Percentiles rank a stretch among this genome's conserved stretches.
phyloP scores from a whole-genome alignment of 2,329 filamentous ascomycete species.

The Sarocladiaceae sp. region DNA sequence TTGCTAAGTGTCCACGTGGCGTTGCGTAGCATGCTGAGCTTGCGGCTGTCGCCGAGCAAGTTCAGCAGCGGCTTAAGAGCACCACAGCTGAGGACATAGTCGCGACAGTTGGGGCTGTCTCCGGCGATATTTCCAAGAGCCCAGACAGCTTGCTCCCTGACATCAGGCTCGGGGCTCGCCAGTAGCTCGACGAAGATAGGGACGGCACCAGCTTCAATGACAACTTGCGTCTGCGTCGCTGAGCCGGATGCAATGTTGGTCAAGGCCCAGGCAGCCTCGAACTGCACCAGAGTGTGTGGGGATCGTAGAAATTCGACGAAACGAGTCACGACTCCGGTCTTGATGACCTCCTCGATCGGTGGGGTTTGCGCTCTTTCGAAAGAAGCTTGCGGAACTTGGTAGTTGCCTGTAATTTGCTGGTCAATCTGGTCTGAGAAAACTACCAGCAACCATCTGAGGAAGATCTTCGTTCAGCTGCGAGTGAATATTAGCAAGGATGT shows the following conservation, averaged over 20 bases:
- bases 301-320: constrained; percentile 98
- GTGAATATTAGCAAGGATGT: neutral
- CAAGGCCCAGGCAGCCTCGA: constrained; percentile 97
- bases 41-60: constrained; percentile 93
- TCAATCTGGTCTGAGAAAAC: constrained; percentile 99
- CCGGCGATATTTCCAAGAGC: constrained; percentile 97
- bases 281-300: constrained; percentile 96
- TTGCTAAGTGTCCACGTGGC: constrained; percentile 99
- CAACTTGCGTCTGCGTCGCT: constrained; percentile 93
- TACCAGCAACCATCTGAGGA: constrained; percentile 93
- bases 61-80: constrained; percentile 86
- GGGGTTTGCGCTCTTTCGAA: constrained; percentile 98
- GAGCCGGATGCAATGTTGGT: constrained; percentile 99
- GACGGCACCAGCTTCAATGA: constrained; percentile 96
- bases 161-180: constrained; percentile 93
- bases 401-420: constrained; percentile 90
- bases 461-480: constrained; percentile 91
- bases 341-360: constrained; percentile 98
- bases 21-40: constrained; percentile 98
- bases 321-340: constrained; percentile 94
- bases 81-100: constrained; percentile 89
- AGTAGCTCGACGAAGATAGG: constrained; percentile 98
- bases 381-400: constrained; percentile 98
- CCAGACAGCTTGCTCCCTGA: constrained; percentile 97
- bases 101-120: constrained; percentile 94